phyloP scores from a whole-genome alignment of 1,139 yeast genomes.

The Blastobotrys malaysiensis region DNA sequence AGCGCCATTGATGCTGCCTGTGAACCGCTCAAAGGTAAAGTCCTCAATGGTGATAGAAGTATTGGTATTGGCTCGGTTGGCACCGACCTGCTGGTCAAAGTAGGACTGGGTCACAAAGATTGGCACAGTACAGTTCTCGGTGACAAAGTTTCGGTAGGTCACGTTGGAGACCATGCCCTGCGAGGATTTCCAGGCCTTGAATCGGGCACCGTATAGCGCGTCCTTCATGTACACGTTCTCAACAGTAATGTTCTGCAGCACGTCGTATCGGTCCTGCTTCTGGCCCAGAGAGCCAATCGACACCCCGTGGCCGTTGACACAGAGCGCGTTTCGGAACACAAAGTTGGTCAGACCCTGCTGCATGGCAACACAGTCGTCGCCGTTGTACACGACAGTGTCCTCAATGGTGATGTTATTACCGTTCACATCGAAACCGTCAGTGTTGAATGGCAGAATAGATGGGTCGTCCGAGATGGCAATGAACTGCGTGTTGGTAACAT shows the following conservation, averaged over 20 bases:
- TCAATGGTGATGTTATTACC: neutral
- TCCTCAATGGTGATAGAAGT: neutral
- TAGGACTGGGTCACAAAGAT: neutral
- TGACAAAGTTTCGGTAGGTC: neutral
- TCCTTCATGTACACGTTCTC: neutral
- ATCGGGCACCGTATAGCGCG: neutral
- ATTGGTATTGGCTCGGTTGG: neutral
- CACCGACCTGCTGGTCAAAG: neutral
- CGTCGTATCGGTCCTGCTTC: neutral
- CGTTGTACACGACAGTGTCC: neutral
- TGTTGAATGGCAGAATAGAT: neutral
- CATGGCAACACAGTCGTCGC: neutral
- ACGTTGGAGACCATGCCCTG: neutral
- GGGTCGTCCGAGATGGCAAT: neutral
- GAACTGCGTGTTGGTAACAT: neutral
- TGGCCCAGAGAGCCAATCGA: neutral
- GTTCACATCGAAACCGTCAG: neutral
- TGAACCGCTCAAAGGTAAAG: neutral
- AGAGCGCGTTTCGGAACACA: neutral
- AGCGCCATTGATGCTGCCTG: neutral
- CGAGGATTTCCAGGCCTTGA: neutral
- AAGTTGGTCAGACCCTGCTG: neutral
- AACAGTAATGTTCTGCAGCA: neutral
- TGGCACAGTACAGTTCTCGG: neutral
- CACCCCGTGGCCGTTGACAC: neutral